These are phyloP conservation scores for Artemisia tridentata DNA, from an alignment of 129 eudicot genomes.

Conservation along the genomic window DNA sequence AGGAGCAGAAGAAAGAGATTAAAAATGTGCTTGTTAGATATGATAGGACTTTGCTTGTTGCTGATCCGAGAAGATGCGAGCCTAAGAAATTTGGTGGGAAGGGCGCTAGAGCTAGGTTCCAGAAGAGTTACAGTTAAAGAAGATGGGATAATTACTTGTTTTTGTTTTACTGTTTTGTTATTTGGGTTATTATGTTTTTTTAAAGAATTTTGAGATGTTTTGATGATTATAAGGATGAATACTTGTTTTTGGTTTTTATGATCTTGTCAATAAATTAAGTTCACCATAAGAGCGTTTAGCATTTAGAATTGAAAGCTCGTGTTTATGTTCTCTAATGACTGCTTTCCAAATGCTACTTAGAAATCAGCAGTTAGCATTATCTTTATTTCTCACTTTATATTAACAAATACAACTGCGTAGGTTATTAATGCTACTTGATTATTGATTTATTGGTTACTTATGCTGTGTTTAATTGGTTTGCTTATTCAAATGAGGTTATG, in stretches of 20 bases:
- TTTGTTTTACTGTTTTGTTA: background rate
- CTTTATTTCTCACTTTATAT: too few species aligned
- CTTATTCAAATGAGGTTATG: too few species aligned
- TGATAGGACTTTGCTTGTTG: conserved; percentile 54
- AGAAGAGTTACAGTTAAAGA: conserved; percentile 37
- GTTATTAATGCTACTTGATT: too few species aligned
- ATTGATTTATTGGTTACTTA: too few species aligned
- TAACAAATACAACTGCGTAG: too few species aligned
- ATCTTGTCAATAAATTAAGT: background rate
- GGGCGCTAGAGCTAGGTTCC: conserved; percentile 43
- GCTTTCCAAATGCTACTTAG: too few species aligned
- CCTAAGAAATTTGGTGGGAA: conserved; percentile 42
- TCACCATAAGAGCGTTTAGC: too few species aligned
- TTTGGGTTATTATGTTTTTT: background rate
- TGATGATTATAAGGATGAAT: background rate
- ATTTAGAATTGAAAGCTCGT: too few species aligned
- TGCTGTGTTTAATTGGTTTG: too few species aligned
- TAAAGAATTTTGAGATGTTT: background rate
- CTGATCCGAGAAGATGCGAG: conserved; percentile 45
- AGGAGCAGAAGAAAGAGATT: conserved; percentile 75
- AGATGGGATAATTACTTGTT: too few species aligned
- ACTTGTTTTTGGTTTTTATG: background rate
- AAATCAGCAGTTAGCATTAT: too few species aligned
- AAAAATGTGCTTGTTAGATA: conserved; percentile 82
- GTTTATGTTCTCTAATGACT: too few species aligned